A percentile compares a stretch with the other conserved stretches of the same genome.
phyloP scores from a whole-genome alignment of 805 yeast species.

The Monosporozyma yasuniensis region DNA sequence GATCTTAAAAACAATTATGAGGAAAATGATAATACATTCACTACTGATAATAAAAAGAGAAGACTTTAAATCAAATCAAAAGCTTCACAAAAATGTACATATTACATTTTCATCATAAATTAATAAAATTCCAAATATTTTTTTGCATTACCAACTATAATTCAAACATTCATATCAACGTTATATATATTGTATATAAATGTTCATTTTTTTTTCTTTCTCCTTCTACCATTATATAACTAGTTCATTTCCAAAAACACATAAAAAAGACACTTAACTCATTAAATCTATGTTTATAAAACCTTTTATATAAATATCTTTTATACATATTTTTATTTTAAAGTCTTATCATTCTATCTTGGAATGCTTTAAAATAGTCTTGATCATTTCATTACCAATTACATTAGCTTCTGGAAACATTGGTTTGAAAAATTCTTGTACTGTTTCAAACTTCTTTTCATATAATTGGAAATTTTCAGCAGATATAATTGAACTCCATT shows the following conservation, averaged over 20 bases:
- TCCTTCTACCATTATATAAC: neutral
- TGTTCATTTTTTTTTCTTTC: neutral
- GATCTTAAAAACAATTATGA: neutral
- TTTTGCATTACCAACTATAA: neutral
- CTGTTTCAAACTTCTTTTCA: constrained; percentile 59
- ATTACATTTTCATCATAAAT: too few relatives aligned
- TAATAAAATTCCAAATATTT: too few relatives aligned
- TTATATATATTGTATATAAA: neutral
- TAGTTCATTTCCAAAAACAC: neutral
- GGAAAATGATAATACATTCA: neutral
- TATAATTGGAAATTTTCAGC: constrained; percentile 70
- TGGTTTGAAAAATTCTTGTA: constrained; percentile 76
- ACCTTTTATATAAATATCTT: neutral
- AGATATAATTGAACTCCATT: constrained; percentile 75
- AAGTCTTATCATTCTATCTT: neutral
- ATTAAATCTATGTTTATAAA: neutral
- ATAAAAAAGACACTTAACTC: neutral
- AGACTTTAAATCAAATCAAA: neutral
- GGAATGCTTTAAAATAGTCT: constrained; percentile 48
- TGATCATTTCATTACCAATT: constrained; percentile 90
- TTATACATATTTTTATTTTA: neutral
- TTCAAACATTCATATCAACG: neutral
- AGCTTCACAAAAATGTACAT: too few relatives aligned
- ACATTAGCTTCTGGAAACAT: constrained; percentile 83
- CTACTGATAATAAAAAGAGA: neutral